These are phyloP conservation scores for Urostyla sp. DNA, from an alignment of 73 alveolate genomes.

Conservation along the genomic window DNA sequence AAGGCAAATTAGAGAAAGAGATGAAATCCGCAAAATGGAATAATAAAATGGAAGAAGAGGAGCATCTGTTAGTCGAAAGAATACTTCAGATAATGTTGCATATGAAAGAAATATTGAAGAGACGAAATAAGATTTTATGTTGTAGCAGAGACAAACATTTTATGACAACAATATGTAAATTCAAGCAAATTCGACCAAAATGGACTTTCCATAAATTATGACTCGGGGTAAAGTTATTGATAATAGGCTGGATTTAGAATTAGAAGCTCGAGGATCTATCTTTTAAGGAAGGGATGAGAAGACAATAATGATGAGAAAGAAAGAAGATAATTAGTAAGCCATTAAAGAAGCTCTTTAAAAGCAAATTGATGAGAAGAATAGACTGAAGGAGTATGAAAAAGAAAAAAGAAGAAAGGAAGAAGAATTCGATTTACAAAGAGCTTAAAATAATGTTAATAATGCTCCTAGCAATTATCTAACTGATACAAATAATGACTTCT, in stretches of 20 bases:
- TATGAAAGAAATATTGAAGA: no score
- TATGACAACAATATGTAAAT: no score
- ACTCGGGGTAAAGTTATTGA: conserved; percentile 35
- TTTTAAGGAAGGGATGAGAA: conserved; percentile 70
- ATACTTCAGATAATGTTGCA: background rate
- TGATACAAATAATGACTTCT: background rate
- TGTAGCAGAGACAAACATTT: no score
- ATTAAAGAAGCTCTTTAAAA: conserved; percentile 63
- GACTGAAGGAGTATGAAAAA: conserved; percentile 52
- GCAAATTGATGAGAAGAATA: conserved; percentile 64
- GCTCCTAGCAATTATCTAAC: background rate
- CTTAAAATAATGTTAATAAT: background rate
- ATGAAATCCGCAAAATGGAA: conserved; percentile 27
- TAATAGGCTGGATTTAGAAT: conserved; percentile 48
- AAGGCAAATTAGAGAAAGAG: conserved; percentile 38
- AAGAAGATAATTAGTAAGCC: conserved; percentile 44
- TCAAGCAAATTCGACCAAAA: conserved; percentile 28
- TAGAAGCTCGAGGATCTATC: conserved; percentile 61
- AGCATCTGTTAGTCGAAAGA: background rate
- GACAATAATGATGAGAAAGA: conserved; percentile 22
- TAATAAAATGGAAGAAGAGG: conserved; percentile 28
- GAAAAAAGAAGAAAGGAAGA: background rate
- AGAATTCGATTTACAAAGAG: conserved; percentile 30
- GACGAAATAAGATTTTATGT: no score
- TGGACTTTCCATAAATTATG: conserved; percentile 49